Conservation (phyloP, 352 stramenopile genomes). For the Heterotrichella gracilis region DNA sequence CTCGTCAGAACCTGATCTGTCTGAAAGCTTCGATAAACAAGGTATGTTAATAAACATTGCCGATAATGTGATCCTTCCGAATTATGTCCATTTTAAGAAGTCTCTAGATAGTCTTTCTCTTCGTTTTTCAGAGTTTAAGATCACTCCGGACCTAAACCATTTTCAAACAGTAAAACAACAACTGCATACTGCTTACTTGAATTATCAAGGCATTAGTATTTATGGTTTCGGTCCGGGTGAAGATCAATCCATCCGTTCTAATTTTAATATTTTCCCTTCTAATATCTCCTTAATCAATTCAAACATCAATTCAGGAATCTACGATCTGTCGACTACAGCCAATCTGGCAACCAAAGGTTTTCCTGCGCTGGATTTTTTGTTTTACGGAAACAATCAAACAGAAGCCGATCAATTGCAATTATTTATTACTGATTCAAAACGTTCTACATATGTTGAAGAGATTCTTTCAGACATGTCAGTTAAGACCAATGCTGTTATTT, state of each 20-base stretch:
- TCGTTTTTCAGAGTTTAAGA: too few species aligned
- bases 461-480: not conserved
- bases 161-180: too few species aligned
- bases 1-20: too few species aligned
- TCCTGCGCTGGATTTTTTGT: not conserved
- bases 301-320: not conserved
- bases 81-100: too few species aligned
- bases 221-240: not conserved
- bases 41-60: not conserved
- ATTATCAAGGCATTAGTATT: not conserved
- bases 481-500: not conserved
- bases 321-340: not conserved
- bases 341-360: not conserved
- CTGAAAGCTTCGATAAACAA: too few species aligned
- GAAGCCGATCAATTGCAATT: not conserved
- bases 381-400: not conserved
- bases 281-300: not conserved
- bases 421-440: not conserved
- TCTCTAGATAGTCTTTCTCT: too few species aligned
- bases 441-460: not conserved
- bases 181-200: not conserved
- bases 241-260: not conserved
- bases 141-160: too few species aligned
- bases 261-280: not conserved
- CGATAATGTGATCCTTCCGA: not conserved